A percentile compares a stretch with the other conserved stretches of the same genome.
phyloP scores from a whole-genome alignment of 2,329 filamentous ascomycete species.

The Nemania sp. region DNA sequence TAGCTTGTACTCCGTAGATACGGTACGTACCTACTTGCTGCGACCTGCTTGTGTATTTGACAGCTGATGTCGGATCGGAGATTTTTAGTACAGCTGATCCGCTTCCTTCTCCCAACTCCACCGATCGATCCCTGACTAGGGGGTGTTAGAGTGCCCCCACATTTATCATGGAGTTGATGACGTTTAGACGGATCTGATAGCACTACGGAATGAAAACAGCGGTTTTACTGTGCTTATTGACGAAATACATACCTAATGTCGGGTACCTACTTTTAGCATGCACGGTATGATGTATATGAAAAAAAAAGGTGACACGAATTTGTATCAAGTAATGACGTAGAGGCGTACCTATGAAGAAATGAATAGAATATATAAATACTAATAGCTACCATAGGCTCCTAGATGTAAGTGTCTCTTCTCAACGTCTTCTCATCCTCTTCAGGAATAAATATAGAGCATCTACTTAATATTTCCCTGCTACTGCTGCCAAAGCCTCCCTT shows the following conservation, averaged over 20 bases:
- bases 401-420: neutral
- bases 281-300: neutral
- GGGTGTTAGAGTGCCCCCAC: neutral
- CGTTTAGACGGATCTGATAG: constrained; percentile 34
- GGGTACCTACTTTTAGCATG: neutral
- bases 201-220: constrained; percentile 1
- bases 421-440: neutral
- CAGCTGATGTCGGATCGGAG: constrained; percentile 15
- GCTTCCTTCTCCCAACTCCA: neutral
- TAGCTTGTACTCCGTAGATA: constrained; percentile 34
- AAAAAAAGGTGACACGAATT: neutral
- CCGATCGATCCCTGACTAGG: no score
- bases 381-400: neutral
- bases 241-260: no score
- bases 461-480: neutral
- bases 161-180: constrained; percentile 35
- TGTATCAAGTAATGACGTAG: constrained; percentile 41
- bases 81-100: neutral
- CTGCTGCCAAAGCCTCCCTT: neutral
- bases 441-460: neutral
- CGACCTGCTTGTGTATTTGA: no score
- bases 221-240: constrained; percentile 4
- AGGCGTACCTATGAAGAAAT: neutral
- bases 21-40: constrained; percentile 13
- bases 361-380: neutral